Evolutionary conservation across 768 basidiomycete genomes (phyloP).

Genomic region (Suillus subaureus): DNA sequence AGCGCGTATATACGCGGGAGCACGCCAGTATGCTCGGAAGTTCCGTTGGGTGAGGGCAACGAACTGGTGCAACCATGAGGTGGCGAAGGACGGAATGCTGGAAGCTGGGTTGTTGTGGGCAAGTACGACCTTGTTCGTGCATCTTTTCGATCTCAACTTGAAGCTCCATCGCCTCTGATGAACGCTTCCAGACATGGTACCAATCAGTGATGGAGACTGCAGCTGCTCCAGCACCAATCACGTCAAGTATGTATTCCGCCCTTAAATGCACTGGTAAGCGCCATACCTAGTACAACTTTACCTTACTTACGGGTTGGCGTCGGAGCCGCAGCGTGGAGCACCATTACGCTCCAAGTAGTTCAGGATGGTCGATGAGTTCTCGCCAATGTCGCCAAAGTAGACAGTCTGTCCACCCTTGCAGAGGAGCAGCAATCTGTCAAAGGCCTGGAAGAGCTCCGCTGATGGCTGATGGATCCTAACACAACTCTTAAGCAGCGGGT

Average conservation of each 20-base stretch:
- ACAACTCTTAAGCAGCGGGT: not conserved
- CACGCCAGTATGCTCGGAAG: conserved; percentile 33
- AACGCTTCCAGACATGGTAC: conserved; percentile 48
- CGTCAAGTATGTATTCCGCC: conserved; percentile 47
- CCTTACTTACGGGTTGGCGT: conserved; percentile 6
- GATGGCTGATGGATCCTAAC: conserved; percentile 60
- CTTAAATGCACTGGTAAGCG: conserved; percentile 16
- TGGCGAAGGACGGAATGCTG: conserved; percentile 33
- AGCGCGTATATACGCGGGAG: conserved; percentile 39
- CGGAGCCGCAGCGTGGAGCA: not conserved
- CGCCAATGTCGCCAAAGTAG: conserved; percentile 51
- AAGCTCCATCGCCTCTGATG: conserved; percentile 37
- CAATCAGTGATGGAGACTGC: conserved; percentile 45
- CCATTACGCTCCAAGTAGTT: conserved; percentile 9
- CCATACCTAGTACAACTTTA: not conserved
- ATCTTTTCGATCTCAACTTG: conserved; percentile 45
- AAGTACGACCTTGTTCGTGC: conserved; percentile 36
- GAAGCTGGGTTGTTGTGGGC: conserved; percentile 23
- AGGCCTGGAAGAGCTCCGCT: conserved; percentile 48
- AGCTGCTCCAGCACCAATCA: conserved; percentile 55
- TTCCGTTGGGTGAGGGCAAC: conserved; percentile 31
- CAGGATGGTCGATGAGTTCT: conserved; percentile 1
- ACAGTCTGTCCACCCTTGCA: conserved; percentile 56
- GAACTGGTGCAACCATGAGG: conserved; percentile 37
- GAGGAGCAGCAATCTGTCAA: conserved; percentile 49